Conservation (phyloP, 2,329 filamentous ascomycete species). For the Cladosporium sp. region DNA sequence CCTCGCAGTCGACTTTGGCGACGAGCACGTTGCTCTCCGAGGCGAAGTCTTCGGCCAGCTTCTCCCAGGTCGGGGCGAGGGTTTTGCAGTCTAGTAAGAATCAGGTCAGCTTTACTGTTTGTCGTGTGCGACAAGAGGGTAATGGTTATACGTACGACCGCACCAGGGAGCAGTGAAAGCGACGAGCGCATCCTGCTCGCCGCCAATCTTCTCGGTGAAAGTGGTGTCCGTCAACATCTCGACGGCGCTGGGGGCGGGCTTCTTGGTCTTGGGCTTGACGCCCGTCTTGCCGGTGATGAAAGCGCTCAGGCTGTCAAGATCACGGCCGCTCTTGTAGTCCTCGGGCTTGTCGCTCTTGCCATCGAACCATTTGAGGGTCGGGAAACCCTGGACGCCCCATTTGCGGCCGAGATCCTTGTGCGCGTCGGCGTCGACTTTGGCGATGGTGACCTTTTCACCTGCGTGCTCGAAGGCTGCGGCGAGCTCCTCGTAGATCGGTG, state of each 20-base stretch:
- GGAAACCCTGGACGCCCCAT: conserved; percentile 91
- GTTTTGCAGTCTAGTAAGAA: conserved; percentile 82
- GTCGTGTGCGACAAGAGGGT: background rate
- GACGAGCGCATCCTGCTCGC: conserved; percentile 85
- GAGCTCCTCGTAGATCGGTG: conserved; percentile 91
- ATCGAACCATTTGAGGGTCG: conserved; percentile 96
- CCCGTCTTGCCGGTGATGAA: conserved; percentile 89
- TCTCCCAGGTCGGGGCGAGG: conserved; percentile 87
- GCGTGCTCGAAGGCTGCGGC: conserved; percentile 68
- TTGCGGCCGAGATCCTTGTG: conserved; percentile 79
- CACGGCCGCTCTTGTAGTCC: conserved; percentile 83
- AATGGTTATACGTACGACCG: conserved; percentile 67
- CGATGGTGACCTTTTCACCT: conserved; percentile 76
- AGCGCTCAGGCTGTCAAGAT: conserved; percentile 75
- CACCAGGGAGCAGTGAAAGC: conserved; percentile 99
- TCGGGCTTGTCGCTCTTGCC: conserved; percentile 81
- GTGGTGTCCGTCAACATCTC: conserved; percentile 73
- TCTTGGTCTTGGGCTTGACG: conserved; percentile 69
- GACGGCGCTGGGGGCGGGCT: conserved; percentile 68
- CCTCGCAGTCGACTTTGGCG: conserved; percentile 94
- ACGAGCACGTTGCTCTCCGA: conserved; percentile 75
- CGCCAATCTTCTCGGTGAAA: conserved; percentile 74
- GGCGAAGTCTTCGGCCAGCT: conserved; percentile 74
- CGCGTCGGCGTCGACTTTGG: conserved; percentile 92
- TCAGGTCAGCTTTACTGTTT: conserved; percentile 10